Evolutionary conservation across 208 protist species (phyloP).

Genomic region (Tritrichomonas foetus): DNA sequence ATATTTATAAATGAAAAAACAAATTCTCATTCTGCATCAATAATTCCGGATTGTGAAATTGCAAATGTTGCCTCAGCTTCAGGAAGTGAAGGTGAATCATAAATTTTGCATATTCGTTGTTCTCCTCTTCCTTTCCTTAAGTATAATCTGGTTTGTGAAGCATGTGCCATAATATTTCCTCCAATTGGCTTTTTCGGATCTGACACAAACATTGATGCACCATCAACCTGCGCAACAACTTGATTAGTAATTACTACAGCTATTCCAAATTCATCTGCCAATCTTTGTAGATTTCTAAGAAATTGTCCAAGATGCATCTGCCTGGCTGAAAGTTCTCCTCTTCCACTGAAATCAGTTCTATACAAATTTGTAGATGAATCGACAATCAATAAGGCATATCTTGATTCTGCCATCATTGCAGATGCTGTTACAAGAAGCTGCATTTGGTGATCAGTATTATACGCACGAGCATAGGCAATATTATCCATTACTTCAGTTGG

Average conservation of each 20-base stretch:
- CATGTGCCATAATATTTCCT: constrained; percentile 99
- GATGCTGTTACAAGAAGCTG: constrained; percentile 62
- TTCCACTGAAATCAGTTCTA: constrained; percentile 93
- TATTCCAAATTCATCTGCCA: constrained; percentile 96
- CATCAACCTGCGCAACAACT: constrained; percentile 42
- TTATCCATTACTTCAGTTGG: constrained; percentile 95
- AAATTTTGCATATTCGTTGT: constrained; percentile 97
- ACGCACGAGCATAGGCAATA: constrained; percentile 93
- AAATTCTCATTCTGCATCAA: constrained; percentile 40
- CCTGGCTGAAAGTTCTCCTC: constrained; percentile 89
- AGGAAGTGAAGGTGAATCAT: constrained; percentile 96
- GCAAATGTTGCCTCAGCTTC: constrained; percentile 68
- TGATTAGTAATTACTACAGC: constrained; percentile 99
- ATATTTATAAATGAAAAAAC: neutral
- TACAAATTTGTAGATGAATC: constrained; percentile 92
- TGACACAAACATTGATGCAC: constrained; percentile 75
- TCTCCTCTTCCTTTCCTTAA: constrained; percentile 97
- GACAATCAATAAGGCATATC: constrained; percentile 92
- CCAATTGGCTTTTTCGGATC: constrained; percentile 98
- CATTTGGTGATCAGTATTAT: constrained; percentile 93
- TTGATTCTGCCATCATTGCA: constrained; percentile 93
- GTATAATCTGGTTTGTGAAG: constrained; percentile 91
- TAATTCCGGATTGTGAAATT: constrained; percentile 50
- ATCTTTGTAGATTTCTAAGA: constrained; percentile 82
- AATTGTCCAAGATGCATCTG: constrained; percentile 98